A percentile compares a stretch with the other conserved stretches of the same genome.
Evolutionary conservation across 768 basidiomycete species (phyloP).

Genomic region (Auriscalpium vulgare): DNA sequence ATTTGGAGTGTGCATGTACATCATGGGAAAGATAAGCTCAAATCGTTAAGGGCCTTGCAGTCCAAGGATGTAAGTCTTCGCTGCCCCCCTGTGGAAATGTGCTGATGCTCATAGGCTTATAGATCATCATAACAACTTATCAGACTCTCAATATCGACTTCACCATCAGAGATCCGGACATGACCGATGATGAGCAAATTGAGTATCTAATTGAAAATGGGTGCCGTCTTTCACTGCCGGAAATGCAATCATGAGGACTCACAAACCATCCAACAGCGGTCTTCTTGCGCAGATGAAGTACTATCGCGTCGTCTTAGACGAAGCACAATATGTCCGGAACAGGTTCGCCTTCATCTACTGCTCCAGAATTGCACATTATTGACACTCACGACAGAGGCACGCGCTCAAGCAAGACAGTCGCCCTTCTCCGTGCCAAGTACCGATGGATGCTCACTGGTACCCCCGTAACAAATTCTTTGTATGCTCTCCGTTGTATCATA

Average conservation of each 20-base stretch:
- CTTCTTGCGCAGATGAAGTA: constrained; percentile 53
- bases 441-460: constrained; percentile 79
- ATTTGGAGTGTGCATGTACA: constrained; percentile 60
- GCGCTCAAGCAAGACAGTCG: constrained; percentile 48
- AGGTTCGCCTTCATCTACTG: constrained; percentile 25
- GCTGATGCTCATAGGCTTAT: neutral
- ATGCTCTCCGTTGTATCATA: constrained; percentile 9
- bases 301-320: constrained; percentile 69
- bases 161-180: constrained; percentile 35
- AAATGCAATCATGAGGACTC: too few species aligned
- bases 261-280: constrained; percentile 29
- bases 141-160: constrained; percentile 63
- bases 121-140: constrained; percentile 75
- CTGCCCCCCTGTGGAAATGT: neutral
- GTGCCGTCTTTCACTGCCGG: constrained; percentile 21
- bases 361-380: neutral
- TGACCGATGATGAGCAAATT: constrained; percentile 38
- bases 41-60: constrained; percentile 41
- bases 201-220: constrained; percentile 44
- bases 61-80: constrained; percentile 39
- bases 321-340: constrained; percentile 72
- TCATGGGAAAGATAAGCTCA: constrained; percentile 64
- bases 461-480: constrained; percentile 67
- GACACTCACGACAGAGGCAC: constrained; percentile 32
- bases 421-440: constrained; percentile 54